Base-by-base conservation (phyloP, 108 stramenopile genomes). In the Fistulifera solaris region DNA sequence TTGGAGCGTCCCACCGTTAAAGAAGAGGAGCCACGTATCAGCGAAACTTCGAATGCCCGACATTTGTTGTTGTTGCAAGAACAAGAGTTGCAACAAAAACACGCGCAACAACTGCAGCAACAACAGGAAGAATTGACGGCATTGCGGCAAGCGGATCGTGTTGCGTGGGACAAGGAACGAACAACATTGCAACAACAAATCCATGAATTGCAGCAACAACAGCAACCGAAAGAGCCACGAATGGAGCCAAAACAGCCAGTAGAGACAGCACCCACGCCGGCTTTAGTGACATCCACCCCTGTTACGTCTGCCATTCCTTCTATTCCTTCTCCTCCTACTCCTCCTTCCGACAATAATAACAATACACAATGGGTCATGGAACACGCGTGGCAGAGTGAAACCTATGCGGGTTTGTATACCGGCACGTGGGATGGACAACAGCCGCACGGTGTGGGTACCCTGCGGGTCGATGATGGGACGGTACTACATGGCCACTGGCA, bases 401-500 rank as follows among this genome's bases (percentile, higher is more conserved):
- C 40, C 2, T 57, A 42, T 12, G 26, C 18, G 35, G 76, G 76
- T 4, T 18, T 61, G 16, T 77, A 72, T 53, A 77, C 76, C 19
- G 76, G 76, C 15, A 66, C 58, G 55, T 24, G 69, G 31, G 31
- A 35, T 35, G 6, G 8, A 6, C 8, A 3, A 35, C 31, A 10
- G 56, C 76, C 76, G 18, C 39, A 65, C 45, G 76, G 68, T 27
- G 49, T 45, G 43, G 76, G 76, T 10, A 72, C 63, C 0, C 54
- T 77, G 0, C 63, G 68, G 16, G 55, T 69, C 13, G 58, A 69
- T 11, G 70, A 77, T 59, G 71, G 68, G 2, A 49, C 62, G 15
- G 65, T 77, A 24, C 69, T 68, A 21, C 63, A 58, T 27, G 76
- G 76, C 15, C 45, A 61, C 40, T 77, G 71, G 71, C 24, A 58